These are phyloP conservation scores for Chrysanthemum makinoi DNA, from an alignment of 129 eudicot species.

Conservation along the genomic window DNA sequence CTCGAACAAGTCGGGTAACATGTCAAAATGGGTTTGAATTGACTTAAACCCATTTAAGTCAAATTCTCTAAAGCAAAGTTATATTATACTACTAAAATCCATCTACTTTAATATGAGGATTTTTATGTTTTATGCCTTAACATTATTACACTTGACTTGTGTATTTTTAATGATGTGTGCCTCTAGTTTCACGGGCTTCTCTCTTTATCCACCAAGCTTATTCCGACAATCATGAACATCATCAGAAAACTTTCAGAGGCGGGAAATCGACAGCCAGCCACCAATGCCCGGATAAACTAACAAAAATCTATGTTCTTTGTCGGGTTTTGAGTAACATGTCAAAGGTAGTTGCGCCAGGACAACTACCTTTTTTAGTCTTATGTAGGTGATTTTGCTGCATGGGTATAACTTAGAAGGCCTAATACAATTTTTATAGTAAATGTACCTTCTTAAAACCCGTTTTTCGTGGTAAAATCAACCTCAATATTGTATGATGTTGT, in stretches of 20 bases:
- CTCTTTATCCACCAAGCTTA: conserved; percentile 26
- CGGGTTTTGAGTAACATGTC: conserved; percentile 34
- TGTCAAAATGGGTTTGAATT: not conserved
- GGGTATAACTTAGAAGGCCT: conserved; percentile 20
- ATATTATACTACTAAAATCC: not conserved
- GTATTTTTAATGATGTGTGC: not conserved
- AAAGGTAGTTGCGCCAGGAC: not conserved
- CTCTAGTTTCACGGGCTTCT: conserved; percentile 28
- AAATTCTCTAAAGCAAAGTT: too few relatives aligned
- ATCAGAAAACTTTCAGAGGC: conserved; percentile 26
- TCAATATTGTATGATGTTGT: conserved; percentile 24
- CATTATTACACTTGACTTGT: not conserved
- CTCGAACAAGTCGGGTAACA: not conserved
- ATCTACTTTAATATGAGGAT: not conserved
- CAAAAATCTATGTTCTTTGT: conserved; percentile 2
- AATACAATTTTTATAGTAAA: conserved; percentile 2
- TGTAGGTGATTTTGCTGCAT: conserved; percentile 18
- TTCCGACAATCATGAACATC: conserved; percentile 27
- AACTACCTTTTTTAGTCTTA: conserved; percentile 6
- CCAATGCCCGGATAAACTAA: conserved; percentile 16
- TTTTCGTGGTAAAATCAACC: conserved; percentile 14
- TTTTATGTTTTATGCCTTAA: not conserved
- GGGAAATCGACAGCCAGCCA: conserved; percentile 25
- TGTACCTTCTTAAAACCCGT: conserved; percentile 8
- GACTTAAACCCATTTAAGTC: not conserved